phyloP scores from a whole-genome alignment of 179 eudicot genomes.

The Heliamphora pulchella region DNA sequence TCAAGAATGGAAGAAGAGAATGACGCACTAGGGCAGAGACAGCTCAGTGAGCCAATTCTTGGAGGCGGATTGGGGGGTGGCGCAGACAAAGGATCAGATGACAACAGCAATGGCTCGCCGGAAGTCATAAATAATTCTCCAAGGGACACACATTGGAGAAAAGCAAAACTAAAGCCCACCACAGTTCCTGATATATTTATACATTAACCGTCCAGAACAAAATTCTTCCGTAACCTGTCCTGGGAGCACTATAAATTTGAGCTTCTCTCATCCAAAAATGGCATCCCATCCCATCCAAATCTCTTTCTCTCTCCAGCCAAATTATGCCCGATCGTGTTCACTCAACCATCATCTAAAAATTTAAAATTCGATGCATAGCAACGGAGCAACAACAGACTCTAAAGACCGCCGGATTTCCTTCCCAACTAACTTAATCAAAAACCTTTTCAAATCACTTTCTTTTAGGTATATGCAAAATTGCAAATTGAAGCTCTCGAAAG shows the following conservation, averaged over 20 bases:
- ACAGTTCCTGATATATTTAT: conserved; percentile 14
- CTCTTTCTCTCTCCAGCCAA: conserved; percentile 10
- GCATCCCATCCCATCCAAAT: background rate
- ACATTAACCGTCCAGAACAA: conserved; percentile 16
- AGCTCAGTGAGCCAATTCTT: conserved; percentile 31
- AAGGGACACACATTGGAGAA: conserved; percentile 36
- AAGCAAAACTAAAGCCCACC: conserved; percentile 18
- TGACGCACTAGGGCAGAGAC: conserved; percentile 32
- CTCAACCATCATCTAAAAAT: background rate
- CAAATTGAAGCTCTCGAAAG: background rate
- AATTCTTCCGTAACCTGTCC: conserved; percentile 14
- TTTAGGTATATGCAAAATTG: no score
- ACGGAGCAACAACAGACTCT: background rate
- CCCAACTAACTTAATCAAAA: conserved; percentile 2
- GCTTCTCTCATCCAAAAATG: conserved; percentile 12
- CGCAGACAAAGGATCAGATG: conserved; percentile 23
- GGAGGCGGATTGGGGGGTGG: conserved; percentile 27
- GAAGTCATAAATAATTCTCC: conserved; percentile 54
- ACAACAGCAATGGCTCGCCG: conserved; percentile 35
- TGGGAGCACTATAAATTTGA: background rate
- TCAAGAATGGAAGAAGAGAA: conserved; percentile 34
- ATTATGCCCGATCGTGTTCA: conserved; percentile 1
- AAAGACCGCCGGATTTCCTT: background rate
- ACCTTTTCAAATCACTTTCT: background rate
- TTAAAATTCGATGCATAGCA: background rate